These are phyloP conservation scores for Xylaria sp. DNA, from an alignment of 495 filamentous ascomycete species.

Conservation along the genomic window DNA sequence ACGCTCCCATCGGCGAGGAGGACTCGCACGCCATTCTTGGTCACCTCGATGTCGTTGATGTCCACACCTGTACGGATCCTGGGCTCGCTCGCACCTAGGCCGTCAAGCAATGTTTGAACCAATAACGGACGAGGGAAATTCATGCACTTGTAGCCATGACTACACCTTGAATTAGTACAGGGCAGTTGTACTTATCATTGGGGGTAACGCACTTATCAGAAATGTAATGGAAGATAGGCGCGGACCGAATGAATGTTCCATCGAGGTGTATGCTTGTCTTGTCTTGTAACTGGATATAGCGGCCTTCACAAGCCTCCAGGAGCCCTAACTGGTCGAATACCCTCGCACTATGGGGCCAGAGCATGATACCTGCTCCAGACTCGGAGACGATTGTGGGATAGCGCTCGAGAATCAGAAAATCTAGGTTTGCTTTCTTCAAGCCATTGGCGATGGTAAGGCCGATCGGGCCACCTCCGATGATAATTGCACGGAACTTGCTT, in stretches of 20 bases:
- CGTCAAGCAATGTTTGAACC: constrained; percentile 43
- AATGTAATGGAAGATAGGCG: not conserved
- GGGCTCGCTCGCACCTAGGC: constrained; percentile 34
- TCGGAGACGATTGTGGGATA: constrained; percentile 42
- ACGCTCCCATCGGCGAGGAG: constrained; percentile 45
- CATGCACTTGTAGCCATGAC: constrained; percentile 30
- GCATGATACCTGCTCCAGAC: constrained; percentile 45
- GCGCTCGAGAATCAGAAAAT: constrained; percentile 57
- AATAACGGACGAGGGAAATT: constrained; percentile 43
- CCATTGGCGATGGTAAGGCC: constrained; percentile 56
- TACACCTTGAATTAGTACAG: not conserved
- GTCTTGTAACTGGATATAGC: constrained; percentile 7
- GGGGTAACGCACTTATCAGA: not conserved
- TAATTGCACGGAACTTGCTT: constrained; percentile 52
- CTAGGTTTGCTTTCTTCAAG: constrained; percentile 49
- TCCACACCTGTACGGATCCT: constrained; percentile 39
- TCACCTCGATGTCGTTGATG: constrained; percentile 40
- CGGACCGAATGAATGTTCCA: not conserved
- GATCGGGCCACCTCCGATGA: constrained; percentile 58
- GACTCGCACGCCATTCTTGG: constrained; percentile 39
- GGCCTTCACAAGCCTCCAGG: constrained; percentile 36
- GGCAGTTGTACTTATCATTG: not conserved
- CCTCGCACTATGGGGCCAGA: constrained; percentile 40
- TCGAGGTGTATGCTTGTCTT: constrained; percentile 13
- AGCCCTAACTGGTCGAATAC: constrained; percentile 49